These are phyloP conservation scores for Spergularia bocconei DNA, from an alignment of 148 eudicot species.

Conservation along the genomic window DNA sequence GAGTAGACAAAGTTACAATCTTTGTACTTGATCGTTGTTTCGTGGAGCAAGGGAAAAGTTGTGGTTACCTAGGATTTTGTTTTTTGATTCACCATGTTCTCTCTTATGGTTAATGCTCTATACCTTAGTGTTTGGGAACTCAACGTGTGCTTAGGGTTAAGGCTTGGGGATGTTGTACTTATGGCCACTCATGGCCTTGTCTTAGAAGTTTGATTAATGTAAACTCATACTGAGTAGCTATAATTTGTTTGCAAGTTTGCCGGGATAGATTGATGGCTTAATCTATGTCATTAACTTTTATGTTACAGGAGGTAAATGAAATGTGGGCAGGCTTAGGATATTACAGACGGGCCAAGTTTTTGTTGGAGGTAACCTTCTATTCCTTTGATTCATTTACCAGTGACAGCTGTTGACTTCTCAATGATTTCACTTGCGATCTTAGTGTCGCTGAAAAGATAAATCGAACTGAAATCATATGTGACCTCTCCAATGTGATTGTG, in stretches of 20 bases:
- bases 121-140: background rate
- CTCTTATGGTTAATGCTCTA: background rate
- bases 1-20: background rate
- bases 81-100: background rate
- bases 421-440: too few species aligned
- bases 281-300: background rate
- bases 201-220: background rate
- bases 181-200: background rate
- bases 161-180: background rate
- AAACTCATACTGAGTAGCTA: background rate
- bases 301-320: constrained; percentile 90
- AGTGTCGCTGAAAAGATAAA: too few species aligned
- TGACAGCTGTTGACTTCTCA: background rate
- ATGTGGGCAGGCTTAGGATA: constrained; percentile 99
- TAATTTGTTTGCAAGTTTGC: background rate
- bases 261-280: background rate
- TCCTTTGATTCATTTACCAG: too few species aligned
- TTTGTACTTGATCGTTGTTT: background rate
- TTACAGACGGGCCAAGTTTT: constrained; percentile 79
- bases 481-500: background rate
- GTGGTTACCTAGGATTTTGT: background rate
- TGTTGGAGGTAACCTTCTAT: constrained; percentile 66
- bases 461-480: background rate
- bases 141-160: background rate
- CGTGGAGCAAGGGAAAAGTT: background rate